Percentiles rank a stretch among this genome's conserved stretches.
Conservation (phyloP, 1,284 basidiomycete species). For the Erythrobasidium hasegawianum region DNA sequence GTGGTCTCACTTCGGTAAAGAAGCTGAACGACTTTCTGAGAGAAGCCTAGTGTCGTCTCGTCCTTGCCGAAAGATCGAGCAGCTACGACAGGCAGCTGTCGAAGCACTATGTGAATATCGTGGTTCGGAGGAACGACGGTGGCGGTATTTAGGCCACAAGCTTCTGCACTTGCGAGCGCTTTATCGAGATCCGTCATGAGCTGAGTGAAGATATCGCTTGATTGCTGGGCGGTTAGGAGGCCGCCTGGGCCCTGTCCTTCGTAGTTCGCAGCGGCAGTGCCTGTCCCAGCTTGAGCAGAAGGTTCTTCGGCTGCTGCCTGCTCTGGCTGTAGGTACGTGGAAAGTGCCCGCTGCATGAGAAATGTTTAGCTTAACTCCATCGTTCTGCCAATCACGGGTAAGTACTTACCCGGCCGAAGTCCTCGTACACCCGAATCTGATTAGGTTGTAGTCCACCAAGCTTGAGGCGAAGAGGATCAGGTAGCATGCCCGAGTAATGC, state of each 20-base stretch:
- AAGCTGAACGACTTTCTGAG: constrained; percentile 86
- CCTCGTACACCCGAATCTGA: constrained; percentile 90
- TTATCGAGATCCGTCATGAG: constrained; percentile 76
- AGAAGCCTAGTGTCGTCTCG: constrained; percentile 83
- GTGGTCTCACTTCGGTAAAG: constrained; percentile 79
- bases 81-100: constrained; percentile 74
- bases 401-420: constrained; percentile 57
- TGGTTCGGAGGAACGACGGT: constrained; percentile 71
- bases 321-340: constrained; percentile 21
- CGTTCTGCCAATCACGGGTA: background rate
- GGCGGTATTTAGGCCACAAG: constrained; percentile 54
- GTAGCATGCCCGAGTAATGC: constrained; percentile 73
- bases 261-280: constrained; percentile 2
- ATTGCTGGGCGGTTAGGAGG: constrained; percentile 40
- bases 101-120: constrained; percentile 76
- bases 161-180: constrained; percentile 58
- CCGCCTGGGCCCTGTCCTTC: constrained; percentile 28
- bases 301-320: constrained; percentile 12
- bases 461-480: constrained; percentile 84
- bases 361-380: background rate
- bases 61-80: constrained; percentile 72
- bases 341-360: constrained; percentile 12
- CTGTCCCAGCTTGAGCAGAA: constrained; percentile 13
- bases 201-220: constrained; percentile 49
- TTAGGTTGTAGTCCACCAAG: constrained; percentile 72